Base-by-base conservation (phyloP, 2,329 filamentous ascomycete genomes). In the Tolypocladium sp. region DNA sequence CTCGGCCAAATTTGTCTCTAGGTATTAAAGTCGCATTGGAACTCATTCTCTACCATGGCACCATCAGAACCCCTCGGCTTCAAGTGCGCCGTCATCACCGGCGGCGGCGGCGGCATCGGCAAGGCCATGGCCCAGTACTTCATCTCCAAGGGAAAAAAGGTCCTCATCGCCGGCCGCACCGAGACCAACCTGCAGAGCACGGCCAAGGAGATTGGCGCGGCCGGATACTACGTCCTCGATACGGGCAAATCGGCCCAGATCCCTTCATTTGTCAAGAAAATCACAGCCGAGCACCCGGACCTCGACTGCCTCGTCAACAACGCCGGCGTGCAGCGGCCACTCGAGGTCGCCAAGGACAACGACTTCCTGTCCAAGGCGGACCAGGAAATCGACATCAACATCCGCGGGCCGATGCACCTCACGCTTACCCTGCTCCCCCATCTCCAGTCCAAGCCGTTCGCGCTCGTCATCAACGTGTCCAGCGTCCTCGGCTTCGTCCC, bases 301-400 rank as follows among this genome's bases (percentile, higher is more conserved):
- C 66, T 85, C 2, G 82, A 86, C 68, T 85, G 81, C 62, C 66
- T 85, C 0, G 71, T 85, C 66, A 85, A 85, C 70, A 85, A 86
- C 58, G 82, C 82, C 0, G 82, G 82, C 2, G 79, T 85, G 0
- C 82, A 85, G 66, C 70, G 80, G 2, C 82, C 81, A 0, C 73
- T 86, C 1, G 68, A 80, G 20, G 72, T 82, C 1, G 35, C 68
- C 9, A 68, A 70, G 44, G 74, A 74, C 27, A 65, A 69, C 0
- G 73, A 78, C 35, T 79, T 82, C 49, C 71, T 83, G 0, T 30
- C 65, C 15, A 80, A 80, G 58, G 81, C 80, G 0, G 82, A 85
- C 61, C 71, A 82, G 42, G 82, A 85, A 62, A 79, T 85, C 57
- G 71, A 82, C 63, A 84, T 82, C 68, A 84, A 85, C 61, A 77